These are phyloP conservation scores for Thelephora ganbajun DNA, from an alignment of 768 basidiomycete genomes.

Conservation along the genomic window DNA sequence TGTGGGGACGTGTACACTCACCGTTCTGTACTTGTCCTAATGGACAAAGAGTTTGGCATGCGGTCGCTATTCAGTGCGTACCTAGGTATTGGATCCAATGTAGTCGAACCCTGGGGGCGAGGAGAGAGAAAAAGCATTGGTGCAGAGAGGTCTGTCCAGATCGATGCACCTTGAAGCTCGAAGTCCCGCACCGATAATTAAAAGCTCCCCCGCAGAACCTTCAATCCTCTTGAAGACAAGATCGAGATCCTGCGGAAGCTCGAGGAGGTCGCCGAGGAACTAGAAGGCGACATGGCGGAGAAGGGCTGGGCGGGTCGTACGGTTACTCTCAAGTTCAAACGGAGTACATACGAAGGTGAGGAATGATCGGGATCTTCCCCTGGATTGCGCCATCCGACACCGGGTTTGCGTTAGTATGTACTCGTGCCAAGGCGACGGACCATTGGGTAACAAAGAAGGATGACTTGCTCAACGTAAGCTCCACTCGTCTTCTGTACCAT, in stretches of 20 bases:
- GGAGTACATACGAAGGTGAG: constrained; percentile 75
- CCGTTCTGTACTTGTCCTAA: constrained; percentile 57
- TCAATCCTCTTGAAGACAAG: constrained; percentile 50
- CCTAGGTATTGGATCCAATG: constrained; percentile 78
- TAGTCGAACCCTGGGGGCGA: constrained; percentile 59
- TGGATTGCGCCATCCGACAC: not conserved
- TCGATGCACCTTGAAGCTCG: not conserved
- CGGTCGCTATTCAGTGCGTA: constrained; percentile 62
- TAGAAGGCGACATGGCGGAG: constrained; percentile 68
- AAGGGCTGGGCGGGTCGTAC: constrained; percentile 80
- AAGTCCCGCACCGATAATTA: not conserved
- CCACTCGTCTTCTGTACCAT: not conserved
- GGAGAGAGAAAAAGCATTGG: constrained; percentile 90
- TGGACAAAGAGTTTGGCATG: constrained; percentile 83
- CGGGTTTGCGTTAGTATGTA: constrained; percentile 37
- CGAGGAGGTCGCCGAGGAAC: constrained; percentile 65
- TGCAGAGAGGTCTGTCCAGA: constrained; percentile 51
- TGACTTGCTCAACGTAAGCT: constrained; percentile 59
- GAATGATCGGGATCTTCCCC: not conserved
- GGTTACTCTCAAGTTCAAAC: constrained; percentile 85
- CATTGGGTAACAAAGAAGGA: constrained; percentile 72
- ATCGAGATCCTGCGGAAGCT: constrained; percentile 63
- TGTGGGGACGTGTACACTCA: constrained; percentile 82
- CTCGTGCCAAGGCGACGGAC: constrained; percentile 69
- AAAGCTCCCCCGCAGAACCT: constrained; percentile 45